phyloP scores from a whole-genome alignment of 345 rosid genomes.

The Linum trigynum region DNA sequence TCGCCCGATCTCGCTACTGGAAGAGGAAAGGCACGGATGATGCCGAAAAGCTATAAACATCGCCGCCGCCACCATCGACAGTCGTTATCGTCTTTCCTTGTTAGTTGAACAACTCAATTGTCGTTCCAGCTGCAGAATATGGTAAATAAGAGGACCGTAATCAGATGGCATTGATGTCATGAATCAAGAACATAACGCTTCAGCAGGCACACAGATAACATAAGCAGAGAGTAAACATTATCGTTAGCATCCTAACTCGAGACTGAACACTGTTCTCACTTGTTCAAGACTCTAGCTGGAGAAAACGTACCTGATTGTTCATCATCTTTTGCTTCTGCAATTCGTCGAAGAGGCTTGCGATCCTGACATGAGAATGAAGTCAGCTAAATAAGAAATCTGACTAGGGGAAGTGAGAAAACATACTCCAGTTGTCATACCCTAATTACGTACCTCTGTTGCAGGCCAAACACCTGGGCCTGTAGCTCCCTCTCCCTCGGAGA shows the following conservation, averaged over 20 bases:
- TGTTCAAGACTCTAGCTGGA: not conserved
- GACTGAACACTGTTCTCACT: not conserved
- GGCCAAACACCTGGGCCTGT: conserved; percentile 50
- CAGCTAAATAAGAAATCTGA: not conserved
- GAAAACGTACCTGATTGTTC: conserved; percentile 57
- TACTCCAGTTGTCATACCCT: not conserved
- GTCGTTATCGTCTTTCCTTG: conserved; percentile 23
- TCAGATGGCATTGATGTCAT: not conserved
- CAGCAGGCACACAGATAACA: too few relatives aligned
- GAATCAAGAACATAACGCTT: not conserved
- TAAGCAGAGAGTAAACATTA: not conserved
- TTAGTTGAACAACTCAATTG: conserved; percentile 39
- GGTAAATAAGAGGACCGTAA: not conserved
- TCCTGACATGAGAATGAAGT: conserved; percentile 34
- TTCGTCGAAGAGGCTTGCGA: conserved; percentile 61
- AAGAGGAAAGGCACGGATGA: conserved; percentile 2
- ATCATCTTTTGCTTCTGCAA: conserved; percentile 61
- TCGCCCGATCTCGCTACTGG: conserved; percentile 4
- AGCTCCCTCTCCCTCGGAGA: conserved; percentile 70
- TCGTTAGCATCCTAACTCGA: not conserved
- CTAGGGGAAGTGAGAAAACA: not conserved
- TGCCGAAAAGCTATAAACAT: conserved; percentile 2
- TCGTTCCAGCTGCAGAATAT: conserved; percentile 56
- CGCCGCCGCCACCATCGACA: not conserved
- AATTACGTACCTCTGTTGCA: conserved; percentile 68